These are phyloP conservation scores for Colletotrichum sidae DNA, from an alignment of 2,329 filamentous ascomycete genomes.

Conservation along the genomic window DNA sequence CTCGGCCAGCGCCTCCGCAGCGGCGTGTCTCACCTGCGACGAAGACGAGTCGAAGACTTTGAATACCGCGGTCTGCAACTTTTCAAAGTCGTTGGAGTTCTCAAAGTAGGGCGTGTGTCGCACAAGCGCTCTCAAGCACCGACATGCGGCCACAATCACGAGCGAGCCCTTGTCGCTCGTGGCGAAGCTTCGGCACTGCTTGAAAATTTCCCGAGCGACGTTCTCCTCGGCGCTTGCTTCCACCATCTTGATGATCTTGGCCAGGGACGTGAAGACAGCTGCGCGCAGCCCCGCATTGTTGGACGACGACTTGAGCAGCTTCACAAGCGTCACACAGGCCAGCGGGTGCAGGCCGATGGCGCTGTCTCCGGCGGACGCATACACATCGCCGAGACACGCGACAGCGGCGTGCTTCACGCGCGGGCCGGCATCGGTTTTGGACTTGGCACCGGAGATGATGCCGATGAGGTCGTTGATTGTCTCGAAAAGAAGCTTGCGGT, in stretches of 20 bases:
- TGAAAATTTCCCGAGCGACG: slow-evolving; percentile 92
- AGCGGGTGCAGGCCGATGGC: slow-evolving; percentile 85
- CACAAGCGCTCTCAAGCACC: slow-evolving; percentile 80
- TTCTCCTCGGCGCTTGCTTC: slow-evolving; percentile 83
- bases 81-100: slow-evolving; percentile 91
- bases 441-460: slow-evolving; percentile 79
- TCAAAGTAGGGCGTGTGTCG: slow-evolving; percentile 84
- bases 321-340: slow-evolving; percentile 77
- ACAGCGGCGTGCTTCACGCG: slow-evolving; percentile 88
- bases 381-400: slow-evolving; percentile 88
- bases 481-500: slow-evolving; percentile 92
- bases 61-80: slow-evolving; percentile 83
- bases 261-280: slow-evolving; percentile 79
- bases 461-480: slow-evolving; percentile 88
- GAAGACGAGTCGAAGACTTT: slow-evolving; percentile 87
- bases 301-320: slow-evolving; percentile 82
- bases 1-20: slow-evolving; percentile 85
- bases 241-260: slow-evolving; percentile 82
- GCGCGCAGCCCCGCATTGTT: slow-evolving; percentile 86
- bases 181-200: slow-evolving; percentile 83
- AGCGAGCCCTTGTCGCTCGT: slow-evolving; percentile 84
- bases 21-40: slow-evolving; percentile 82
- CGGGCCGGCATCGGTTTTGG: slow-evolving; percentile 79
- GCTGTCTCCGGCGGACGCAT: slow-evolving; percentile 92
- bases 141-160: slow-evolving; percentile 82